Evolutionary conservation across 2,329 filamentous ascomycete species (phyloP).

Genomic region (Grosmannia huntii): DNA sequence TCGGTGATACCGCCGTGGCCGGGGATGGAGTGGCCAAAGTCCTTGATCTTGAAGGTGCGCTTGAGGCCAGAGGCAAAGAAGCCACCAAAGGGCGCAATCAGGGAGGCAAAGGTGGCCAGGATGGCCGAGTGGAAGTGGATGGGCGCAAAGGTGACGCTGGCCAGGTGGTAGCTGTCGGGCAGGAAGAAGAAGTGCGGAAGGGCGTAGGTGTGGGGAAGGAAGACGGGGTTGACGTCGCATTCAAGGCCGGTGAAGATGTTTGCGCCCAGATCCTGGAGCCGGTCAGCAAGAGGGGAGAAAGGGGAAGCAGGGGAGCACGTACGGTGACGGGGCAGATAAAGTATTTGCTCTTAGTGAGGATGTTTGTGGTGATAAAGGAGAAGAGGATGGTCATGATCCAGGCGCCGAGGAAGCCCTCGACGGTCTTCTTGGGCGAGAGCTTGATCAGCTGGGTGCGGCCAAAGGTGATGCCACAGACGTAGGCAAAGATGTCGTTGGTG

Average conservation of each 20-base stretch:
- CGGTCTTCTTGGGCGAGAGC: conserved; percentile 96
- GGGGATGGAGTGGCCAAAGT: conserved; percentile 96
- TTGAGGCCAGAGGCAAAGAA: conserved; percentile 98
- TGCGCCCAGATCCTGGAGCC: conserved; percentile 64
- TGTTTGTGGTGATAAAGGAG: conserved; percentile 66
- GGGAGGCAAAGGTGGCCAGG: conserved; percentile 84
- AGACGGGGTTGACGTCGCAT: conserved; percentile 85
- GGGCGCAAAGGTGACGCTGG: conserved; percentile 64
- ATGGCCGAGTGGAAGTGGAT: conserved; percentile 90
- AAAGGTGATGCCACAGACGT: conserved; percentile 94
- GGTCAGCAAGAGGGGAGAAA: neutral
- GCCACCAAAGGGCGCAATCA: conserved; percentile 93
- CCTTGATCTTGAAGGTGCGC: conserved; percentile 99
- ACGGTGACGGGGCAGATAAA: conserved; percentile 95
- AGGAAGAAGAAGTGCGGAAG: conserved; percentile 61
- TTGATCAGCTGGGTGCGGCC: conserved; percentile 95
- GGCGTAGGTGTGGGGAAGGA: conserved; percentile 63
- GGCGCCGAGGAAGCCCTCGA: conserved; percentile 91
- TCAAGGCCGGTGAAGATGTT: conserved; percentile 85
- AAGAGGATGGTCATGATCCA: conserved; percentile 93
- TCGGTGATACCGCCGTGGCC: conserved; percentile 97
- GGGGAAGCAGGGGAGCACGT: conserved; percentile 16
- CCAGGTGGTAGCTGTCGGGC: conserved; percentile 37
- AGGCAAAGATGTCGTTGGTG: conserved; percentile 97
- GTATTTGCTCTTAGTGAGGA: conserved; percentile 85